phyloP scores from a whole-genome alignment of 345 rosid genomes.

The Eucalyptus fibrosa region DNA sequence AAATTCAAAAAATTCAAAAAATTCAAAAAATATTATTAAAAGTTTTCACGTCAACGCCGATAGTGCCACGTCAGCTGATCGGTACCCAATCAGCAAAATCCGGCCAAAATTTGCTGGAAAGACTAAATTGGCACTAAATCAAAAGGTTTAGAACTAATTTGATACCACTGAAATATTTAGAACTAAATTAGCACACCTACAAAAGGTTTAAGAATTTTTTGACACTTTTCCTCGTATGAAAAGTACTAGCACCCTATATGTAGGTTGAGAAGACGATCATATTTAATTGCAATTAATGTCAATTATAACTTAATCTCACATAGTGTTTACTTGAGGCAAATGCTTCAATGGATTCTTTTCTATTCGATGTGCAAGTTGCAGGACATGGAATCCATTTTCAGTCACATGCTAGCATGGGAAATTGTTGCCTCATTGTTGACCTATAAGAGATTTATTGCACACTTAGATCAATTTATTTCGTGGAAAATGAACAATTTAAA shows the following conservation, averaged over 20 bases:
- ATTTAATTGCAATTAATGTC: not conserved
- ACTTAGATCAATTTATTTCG: no score
- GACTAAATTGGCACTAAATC: no score
- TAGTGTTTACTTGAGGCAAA: not conserved
- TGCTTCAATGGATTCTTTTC: not conserved
- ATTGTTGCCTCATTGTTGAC: not conserved
- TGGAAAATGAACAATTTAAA: no score
- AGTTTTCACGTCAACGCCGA: no score
- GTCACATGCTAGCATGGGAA: not conserved
- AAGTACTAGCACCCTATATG: not conserved
- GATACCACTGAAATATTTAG: no score
- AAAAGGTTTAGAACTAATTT: no score
- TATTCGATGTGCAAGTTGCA: not conserved
- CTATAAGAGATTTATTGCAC: not conserved
- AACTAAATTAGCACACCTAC: no score
- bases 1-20: no score
- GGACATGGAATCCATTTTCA: not conserved
- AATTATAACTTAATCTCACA: not conserved
- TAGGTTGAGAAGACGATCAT: not conserved
- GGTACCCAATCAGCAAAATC: no score
- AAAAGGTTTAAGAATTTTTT: no score
- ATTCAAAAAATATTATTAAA: no score
- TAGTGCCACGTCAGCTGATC: accelerated
- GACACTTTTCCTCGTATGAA: not conserved
- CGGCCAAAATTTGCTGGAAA: accelerated